Evolutionary conservation across 2,329 filamentous ascomycete species (phyloP).

Genomic region (Cytospora piceae): DNA sequence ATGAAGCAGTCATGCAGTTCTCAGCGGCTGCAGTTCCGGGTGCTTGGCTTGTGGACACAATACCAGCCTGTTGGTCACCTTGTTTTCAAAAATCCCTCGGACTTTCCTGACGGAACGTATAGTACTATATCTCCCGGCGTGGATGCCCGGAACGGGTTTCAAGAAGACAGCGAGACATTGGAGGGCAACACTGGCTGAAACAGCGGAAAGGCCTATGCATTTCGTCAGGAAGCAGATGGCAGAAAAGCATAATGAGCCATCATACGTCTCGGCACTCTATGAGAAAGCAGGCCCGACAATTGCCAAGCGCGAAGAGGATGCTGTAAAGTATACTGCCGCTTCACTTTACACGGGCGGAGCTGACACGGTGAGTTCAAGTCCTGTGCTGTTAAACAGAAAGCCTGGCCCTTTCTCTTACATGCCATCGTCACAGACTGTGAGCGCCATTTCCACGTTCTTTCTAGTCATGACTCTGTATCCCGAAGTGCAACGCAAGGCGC

Average conservation of each 20-base stretch:
- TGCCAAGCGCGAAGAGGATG: constrained; percentile 6
- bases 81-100: neutral
- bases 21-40: constrained; percentile 37
- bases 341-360: constrained; percentile 38
- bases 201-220: constrained; percentile 36
- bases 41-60: constrained; percentile 41
- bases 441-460: constrained; percentile 47
- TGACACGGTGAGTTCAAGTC: constrained; percentile 38
- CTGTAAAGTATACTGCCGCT: constrained; percentile 20
- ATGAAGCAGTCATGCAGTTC: constrained; percentile 38
- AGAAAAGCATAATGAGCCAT: neutral
- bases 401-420: neutral
- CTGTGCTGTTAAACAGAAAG: too few relatives aligned
- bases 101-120: neutral
- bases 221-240: constrained; percentile 36
- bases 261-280: constrained; percentile 16
- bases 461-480: constrained; percentile 52
- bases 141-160: constrained; percentile 39
- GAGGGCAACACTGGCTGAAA: constrained; percentile 31
- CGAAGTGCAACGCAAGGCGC: constrained; percentile 43
- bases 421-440: constrained; percentile 33
- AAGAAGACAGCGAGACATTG: constrained; percentile 38
- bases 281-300: constrained; percentile 6
- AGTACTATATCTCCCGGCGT: constrained; percentile 42
- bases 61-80: constrained; percentile 33